Conservation (phyloP, 495 filamentous ascomycete species). For the Penicilliopsis zonata region DNA sequence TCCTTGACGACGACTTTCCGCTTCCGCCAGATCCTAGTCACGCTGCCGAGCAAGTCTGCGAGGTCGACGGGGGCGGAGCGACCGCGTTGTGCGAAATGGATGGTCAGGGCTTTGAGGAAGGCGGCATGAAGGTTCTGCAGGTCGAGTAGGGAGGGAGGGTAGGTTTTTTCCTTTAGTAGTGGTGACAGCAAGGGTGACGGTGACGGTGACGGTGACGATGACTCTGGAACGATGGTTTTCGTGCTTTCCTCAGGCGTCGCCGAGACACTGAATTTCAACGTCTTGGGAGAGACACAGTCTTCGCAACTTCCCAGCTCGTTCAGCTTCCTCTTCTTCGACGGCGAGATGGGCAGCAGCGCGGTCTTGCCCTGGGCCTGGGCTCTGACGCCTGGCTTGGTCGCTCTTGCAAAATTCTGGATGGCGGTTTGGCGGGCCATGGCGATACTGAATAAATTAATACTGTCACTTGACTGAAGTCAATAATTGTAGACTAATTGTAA, state of each 20-base stretch:
- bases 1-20: constrained; percentile 33
- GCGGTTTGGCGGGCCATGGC: too few species aligned
- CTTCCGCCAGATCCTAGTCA: constrained; percentile 35
- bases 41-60: constrained; percentile 25
- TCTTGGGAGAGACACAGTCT: constrained; percentile 27
- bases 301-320: constrained; percentile 28
- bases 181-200: constrained; percentile 7
- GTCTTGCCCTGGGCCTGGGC: constrained; percentile 4
- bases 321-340: constrained; percentile 37
- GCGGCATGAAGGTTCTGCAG: constrained; percentile 25
- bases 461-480: too few species aligned
- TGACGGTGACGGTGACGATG: not conserved
- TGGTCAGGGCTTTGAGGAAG: constrained; percentile 26
- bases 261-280: constrained; percentile 25
- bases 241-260: constrained; percentile 25
- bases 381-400: constrained; percentile 28
- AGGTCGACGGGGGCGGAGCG: constrained; percentile 24
- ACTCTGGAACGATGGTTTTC: not conserved
- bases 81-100: constrained; percentile 32
- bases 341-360: constrained; percentile 17
- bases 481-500: too few species aligned
- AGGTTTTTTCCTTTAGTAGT: constrained; percentile 21
- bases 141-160: constrained; percentile 20
- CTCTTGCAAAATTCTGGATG: constrained; percentile 30
- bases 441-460: too few species aligned